Conservation (phyloP, 495 filamentous ascomycete species). For the Penicillium roqueforti region DNA sequence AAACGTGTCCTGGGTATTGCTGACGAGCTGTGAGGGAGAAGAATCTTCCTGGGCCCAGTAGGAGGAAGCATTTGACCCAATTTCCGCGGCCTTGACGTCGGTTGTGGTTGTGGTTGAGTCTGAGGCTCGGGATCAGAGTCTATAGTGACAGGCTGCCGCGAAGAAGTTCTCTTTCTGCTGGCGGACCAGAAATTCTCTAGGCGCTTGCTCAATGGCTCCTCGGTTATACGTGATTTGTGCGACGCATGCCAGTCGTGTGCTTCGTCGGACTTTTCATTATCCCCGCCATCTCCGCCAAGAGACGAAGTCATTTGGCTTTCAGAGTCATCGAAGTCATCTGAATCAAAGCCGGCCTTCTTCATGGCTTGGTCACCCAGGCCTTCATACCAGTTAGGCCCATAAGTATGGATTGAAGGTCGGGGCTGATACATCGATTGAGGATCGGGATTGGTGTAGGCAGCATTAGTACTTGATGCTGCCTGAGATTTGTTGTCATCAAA, state of each 20-base stretch:
- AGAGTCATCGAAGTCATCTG: conserved; percentile 32
- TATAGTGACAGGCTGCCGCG: not conserved
- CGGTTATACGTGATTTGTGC: conserved; percentile 26
- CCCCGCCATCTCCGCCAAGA: conserved; percentile 34
- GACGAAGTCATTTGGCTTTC: conserved; percentile 35
- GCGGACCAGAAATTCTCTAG: conserved; percentile 42
- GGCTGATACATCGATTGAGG: conserved; percentile 28
- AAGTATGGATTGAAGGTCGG: conserved; percentile 23
- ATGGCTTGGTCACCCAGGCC: conserved; percentile 34
- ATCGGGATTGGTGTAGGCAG: conserved; percentile 16
- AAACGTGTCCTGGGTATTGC: conserved; percentile 42
- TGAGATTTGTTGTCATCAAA: conserved; percentile 34
- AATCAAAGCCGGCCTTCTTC: conserved; percentile 37
- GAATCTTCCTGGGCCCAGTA: conserved; percentile 32
- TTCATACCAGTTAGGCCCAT: conserved; percentile 36
- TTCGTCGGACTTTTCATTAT: conserved; percentile 23
- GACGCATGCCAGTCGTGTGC: conserved; percentile 27
- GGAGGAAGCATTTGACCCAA: conserved; percentile 31
- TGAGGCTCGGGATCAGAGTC: conserved; percentile 7
- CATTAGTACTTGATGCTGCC: conserved; percentile 18
- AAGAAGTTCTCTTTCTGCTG: conserved; percentile 30
- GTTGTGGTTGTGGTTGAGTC: conserved; percentile 16
- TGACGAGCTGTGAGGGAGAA: conserved; percentile 36
- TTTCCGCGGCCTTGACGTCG: conserved; percentile 21
- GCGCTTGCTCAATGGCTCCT: conserved; percentile 41